Base-by-base conservation (phyloP, 352 stramenopile species). In the Thraustochytrium striatum region DNA sequence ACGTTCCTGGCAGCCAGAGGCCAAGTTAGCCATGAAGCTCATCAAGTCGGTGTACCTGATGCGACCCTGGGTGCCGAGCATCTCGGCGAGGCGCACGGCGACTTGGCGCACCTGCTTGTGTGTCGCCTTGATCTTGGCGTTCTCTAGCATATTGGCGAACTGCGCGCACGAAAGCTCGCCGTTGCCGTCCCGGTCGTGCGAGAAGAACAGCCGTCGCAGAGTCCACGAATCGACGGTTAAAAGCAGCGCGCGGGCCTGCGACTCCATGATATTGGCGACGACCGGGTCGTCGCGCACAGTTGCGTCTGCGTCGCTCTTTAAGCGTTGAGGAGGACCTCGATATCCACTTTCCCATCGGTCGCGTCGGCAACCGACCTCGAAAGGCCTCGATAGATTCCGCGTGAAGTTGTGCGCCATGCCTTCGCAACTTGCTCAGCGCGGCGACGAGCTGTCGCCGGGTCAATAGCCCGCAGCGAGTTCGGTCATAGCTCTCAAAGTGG, bases 131-230 rank as follows among this genome's bases (percentile, higher is more conserved):
- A 75, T 30, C 8, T 38, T 16, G 16, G 52, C 21, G 36, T 75
- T 75, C 30, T 75, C 65, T 2, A 75, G 11, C 21, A 75, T 19
- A 28, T 75, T 75, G 65, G 41, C 28, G 36, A 75, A 75, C 50
- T 75, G 65, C 11, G 52, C 28, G 30, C 32, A 33, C 2, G 65
- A 75, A 30, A 75, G 8, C 2, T 36, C 43, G 25, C 65, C 65
- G 36, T 75, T 75, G n/a, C 65, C 65, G 1, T 75, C 65, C 50
- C 44, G 44, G 39, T 75, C 65, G 36, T 75, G 65, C 21, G 65
- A 75, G 50, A 75, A 75, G 47, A 75, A 75, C 32, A 75, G 44
- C 21, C 65, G 8, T 0, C 65, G 39, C 13, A 75, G 65, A 21
- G 43, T 75, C 65, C 65, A 75, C 0, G 65, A 72, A 25, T 75